A percentile compares a stretch with the other conserved stretches of the same genome.
phyloP scores from a whole-genome alignment of 2,329 filamentous ascomycete species.

The Cryphonectria carpinicola region DNA sequence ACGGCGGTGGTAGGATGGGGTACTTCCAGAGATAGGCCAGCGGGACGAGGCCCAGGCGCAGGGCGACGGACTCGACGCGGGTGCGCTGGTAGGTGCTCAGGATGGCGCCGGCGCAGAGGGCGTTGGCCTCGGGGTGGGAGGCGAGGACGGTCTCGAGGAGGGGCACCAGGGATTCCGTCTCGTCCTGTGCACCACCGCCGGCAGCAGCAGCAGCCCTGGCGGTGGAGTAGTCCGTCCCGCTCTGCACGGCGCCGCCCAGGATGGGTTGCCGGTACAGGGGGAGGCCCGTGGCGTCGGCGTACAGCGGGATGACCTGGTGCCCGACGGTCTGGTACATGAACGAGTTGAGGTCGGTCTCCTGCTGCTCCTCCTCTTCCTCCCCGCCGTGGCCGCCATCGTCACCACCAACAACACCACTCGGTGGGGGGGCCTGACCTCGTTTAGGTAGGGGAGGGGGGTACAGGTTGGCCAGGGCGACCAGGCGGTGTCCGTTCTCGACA shows the following conservation, averaged over 20 bases:
- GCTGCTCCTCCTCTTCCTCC: slow-evolving; percentile 40
- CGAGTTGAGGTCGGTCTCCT: slow-evolving; percentile 78
- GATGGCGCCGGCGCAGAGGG: slow-evolving; percentile 88
- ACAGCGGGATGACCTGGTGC: slow-evolving; percentile 83
- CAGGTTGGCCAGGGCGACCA: slow-evolving; percentile 89
- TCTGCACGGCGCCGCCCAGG: slow-evolving; percentile 69
- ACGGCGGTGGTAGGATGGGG: slow-evolving; percentile 57
- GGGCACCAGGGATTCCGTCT: slow-evolving; percentile 84
- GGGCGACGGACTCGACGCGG: slow-evolving; percentile 87
- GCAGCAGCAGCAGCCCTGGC: slow-evolving; percentile 18
- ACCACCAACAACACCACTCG: slow-evolving; percentile 27
- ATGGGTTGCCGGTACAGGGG: slow-evolving; percentile 86
- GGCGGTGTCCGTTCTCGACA: slow-evolving; percentile 77
- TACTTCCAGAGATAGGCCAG: slow-evolving; percentile 94
- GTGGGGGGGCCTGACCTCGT: background rate
- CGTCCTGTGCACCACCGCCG: slow-evolving; percentile 55
- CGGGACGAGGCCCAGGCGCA: slow-evolving; percentile 80
- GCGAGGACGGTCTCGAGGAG: slow-evolving; percentile 70
- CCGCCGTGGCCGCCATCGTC: slow-evolving; percentile 39
- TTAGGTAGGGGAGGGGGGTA: slow-evolving; percentile 55
- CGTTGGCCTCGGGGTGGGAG: slow-evolving; percentile 79
- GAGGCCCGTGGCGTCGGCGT: slow-evolving; percentile 75
- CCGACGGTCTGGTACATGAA: slow-evolving; percentile 99
- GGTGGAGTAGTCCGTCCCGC: slow-evolving; percentile 68
- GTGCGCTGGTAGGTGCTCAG: slow-evolving; percentile 95